Evolutionary conservation across 345 rosid species (phyloP).

Genomic region (Camelina sativa): DNA sequence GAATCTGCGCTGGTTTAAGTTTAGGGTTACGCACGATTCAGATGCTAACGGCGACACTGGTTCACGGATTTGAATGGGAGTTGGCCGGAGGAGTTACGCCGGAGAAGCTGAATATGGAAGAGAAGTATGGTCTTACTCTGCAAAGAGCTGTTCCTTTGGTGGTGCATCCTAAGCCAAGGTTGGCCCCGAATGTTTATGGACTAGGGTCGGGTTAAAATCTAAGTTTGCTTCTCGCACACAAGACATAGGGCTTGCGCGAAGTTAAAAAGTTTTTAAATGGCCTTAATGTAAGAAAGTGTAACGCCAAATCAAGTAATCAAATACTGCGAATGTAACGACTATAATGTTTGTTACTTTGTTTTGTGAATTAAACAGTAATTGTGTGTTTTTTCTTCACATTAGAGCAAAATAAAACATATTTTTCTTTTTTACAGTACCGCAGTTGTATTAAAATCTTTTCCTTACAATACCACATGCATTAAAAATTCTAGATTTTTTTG

Average conservation of each 20-base stretch:
- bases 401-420: background rate
- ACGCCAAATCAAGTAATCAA: background rate
- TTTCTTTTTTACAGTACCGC: background rate
- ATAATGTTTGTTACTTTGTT: too few species aligned
- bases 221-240: constrained; percentile 7
- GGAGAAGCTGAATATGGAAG: constrained; percentile 70
- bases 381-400: background rate
- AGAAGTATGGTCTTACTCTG: constrained; percentile 73
- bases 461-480: constrained; percentile 38
- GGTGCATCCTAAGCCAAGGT: constrained; percentile 69
- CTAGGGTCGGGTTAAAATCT: constrained; percentile 10
- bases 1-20: constrained; percentile 83
- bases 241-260: constrained; percentile 13
- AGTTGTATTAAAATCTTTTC: constrained; percentile 12
- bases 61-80: constrained; percentile 82
- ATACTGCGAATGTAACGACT: too few species aligned
- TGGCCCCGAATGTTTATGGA: constrained; percentile 46
- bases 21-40: constrained; percentile 77
- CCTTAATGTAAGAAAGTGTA: background rate
- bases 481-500: constrained; percentile 14
- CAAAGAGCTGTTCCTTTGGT: constrained; percentile 66
- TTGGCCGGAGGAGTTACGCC: constrained; percentile 55
- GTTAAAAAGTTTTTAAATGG: constrained; percentile 9
- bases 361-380: too few species aligned
- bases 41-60: constrained; percentile 60